Base-by-base conservation (phyloP, 306 rosid genomes). In the Gynostemma pentaphyllum region DNA sequence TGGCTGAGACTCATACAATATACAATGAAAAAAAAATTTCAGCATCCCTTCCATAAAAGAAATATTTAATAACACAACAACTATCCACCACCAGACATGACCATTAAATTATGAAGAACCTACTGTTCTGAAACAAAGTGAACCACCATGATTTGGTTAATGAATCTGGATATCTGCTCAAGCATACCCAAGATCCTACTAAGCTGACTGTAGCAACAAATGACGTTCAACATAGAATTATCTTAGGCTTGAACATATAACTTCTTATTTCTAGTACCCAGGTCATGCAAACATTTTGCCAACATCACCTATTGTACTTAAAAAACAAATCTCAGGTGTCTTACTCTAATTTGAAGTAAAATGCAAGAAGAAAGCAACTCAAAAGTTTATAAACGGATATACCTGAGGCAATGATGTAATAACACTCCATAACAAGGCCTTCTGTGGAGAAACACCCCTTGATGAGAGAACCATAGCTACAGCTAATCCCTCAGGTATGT, bases 341-440 rank as follows among this genome's bases (percentile, higher is more conserved):
- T 8, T 50, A 13, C 39, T 13, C 62, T 11, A 37, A 11, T 49
- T 51, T 62, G 41, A 50, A 46, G 39, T 1, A 30, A 66, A 26
- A 0, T 4, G 15, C 32, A 27, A 26, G 3, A 44, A 2, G 21
- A 22, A 21, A 13, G 13, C 69, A 75, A 28, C 16, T 30, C 37
- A 65, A 49, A 21, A 73, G 21, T 32, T 23, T 16, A 23, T 66
- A 14, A 19, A 66, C 2, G 28, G 5, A 9, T n/a, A 60, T 81
- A 94, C 99, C 97, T 94, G 99, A 11, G 99, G 99, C 64, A 94
- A 80, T 37, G 99, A 94, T n/a, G 99, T 94, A 75, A 94, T 88
- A 46, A 94, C 77, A 55, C 99, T 94, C 99, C 99, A 94, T 62
- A 94, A 74, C 95, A 94, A 86, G 56, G 97, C 99, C 78, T 94